Evolutionary conservation across 257 asterid genomes (phyloP).

Genomic region (Petunia axillaris): DNA sequence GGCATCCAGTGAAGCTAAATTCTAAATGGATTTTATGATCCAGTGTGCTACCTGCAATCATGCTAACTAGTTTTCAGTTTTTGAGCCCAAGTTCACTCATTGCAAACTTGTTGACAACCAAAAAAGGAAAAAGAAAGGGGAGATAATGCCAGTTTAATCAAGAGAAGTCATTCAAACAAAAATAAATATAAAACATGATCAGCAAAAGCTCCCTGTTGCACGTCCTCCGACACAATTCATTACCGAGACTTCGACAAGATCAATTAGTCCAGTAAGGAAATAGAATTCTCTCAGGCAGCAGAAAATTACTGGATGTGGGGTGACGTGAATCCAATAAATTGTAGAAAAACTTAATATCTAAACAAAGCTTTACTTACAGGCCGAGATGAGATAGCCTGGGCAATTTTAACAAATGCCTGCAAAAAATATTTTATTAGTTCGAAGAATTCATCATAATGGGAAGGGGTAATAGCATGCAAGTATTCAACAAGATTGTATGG

Average conservation of each 20-base stretch:
- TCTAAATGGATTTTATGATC: background rate
- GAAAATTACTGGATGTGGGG: slow-evolving; percentile 7
- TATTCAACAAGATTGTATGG: background rate
- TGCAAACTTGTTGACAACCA: slow-evolving; percentile 6
- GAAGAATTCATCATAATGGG: slow-evolving; percentile 22
- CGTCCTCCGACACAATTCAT: background rate
- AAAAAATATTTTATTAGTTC: slow-evolving; percentile 25
- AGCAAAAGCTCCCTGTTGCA: background rate
- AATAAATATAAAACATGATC: background rate
- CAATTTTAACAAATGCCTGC: slow-evolving; percentile 96
- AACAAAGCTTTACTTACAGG: slow-evolving; percentile 62
- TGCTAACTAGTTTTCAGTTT: background rate
- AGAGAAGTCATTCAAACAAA: background rate
- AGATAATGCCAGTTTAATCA: background rate
- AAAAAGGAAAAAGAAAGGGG: slow-evolving; percentile 1
- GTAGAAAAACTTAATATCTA: background rate
- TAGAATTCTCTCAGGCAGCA: background rate
- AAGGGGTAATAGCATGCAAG: slow-evolving; percentile 17
- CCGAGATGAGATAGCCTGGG: slow-evolving; percentile 95
- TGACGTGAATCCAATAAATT: background rate
- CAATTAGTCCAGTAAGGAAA: background rate
- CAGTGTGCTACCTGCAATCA: background rate
- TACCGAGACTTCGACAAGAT: slow-evolving; percentile 9
- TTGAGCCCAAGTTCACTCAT: background rate
- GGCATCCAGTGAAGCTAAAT: slow-evolving; percentile 6